Evolutionary conservation across 1,284 basidiomycete genomes (phyloP).

Genomic region (Hemileia vastatrix): DNA sequence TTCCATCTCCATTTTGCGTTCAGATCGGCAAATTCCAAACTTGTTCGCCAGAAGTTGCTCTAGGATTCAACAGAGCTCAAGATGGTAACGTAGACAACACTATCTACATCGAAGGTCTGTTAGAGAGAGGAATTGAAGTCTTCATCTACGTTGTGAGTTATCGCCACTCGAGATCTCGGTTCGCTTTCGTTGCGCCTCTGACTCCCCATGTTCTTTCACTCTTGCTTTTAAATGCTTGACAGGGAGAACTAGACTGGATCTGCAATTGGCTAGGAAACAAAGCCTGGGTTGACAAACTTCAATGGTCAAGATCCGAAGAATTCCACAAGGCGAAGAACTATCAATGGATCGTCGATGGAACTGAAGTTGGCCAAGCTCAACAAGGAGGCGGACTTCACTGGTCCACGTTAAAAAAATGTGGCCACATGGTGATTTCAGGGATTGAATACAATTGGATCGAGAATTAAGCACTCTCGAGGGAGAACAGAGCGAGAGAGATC

Average conservation of each 20-base stretch:
- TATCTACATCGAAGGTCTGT: conserved; percentile 28
- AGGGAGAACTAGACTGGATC: conserved; percentile 32
- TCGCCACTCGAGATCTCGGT: neutral
- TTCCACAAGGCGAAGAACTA: neutral
- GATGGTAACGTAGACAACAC: conserved; percentile 29
- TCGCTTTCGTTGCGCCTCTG: neutral
- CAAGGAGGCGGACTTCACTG: neutral
- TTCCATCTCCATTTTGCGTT: neutral
- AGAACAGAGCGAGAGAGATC: too few relatives aligned
- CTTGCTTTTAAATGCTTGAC: neutral
- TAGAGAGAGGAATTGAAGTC: conserved; percentile 32
- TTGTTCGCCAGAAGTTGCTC: conserved; percentile 28
- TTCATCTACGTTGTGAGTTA: conserved; percentile 31
- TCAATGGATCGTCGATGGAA: neutral
- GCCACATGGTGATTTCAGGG: neutral
- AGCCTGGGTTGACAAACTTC: conserved; percentile 29
- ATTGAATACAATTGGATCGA: too few relatives aligned
- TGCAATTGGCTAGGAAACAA: conserved; percentile 35
- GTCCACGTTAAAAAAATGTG: neutral
- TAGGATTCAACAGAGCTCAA: conserved; percentile 23
- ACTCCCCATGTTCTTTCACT: neutral
- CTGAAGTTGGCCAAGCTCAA: neutral
- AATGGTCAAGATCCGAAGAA: neutral
- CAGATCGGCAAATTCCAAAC: conserved; percentile 33
- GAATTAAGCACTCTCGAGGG: too few relatives aligned